A percentile compares a stretch with the other conserved stretches of the same genome.
These are phyloP conservation scores for Hansenula sp. DNA, from an alignment of 1,139 yeast species.

Conservation along the genomic window DNA sequence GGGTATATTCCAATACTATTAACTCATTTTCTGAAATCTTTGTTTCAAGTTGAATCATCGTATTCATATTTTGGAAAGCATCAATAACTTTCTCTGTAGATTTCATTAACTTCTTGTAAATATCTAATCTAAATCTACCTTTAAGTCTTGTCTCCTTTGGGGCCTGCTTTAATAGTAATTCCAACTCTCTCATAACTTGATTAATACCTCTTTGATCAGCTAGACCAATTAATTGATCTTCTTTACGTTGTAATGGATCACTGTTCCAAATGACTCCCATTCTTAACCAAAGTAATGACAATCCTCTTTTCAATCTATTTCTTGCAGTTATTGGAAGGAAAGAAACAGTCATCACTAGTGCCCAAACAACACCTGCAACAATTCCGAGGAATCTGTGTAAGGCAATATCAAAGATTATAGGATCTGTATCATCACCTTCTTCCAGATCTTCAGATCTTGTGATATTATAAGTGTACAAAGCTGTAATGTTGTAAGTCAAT, in stretches of 20 bases:
- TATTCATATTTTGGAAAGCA: constrained; percentile 67
- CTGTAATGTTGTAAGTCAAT: constrained; percentile 74
- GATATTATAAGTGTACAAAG: constrained; percentile 70
- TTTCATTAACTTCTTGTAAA: constrained; percentile 46
- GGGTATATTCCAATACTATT: constrained; percentile 51
- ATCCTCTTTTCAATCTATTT: constrained; percentile 55
- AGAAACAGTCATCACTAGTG: constrained; percentile 55
- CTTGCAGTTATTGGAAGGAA: constrained; percentile 78
- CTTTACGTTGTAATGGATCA: constrained; percentile 38
- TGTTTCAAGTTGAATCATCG: constrained; percentile 63
- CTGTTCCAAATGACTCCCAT: constrained; percentile 82
- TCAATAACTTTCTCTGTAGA: constrained; percentile 67
- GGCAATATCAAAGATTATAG: constrained; percentile 72
- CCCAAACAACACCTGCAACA: constrained; percentile 72
- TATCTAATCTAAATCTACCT: constrained; percentile 60
- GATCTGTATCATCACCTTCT: constrained; percentile 62
- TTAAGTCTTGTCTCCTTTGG: constrained; percentile 72
- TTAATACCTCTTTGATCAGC: constrained; percentile 52
- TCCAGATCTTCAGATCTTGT: constrained; percentile 53
- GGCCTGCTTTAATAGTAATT: constrained; percentile 60
- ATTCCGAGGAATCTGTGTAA: constrained; percentile 75
- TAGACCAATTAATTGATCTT: constrained; percentile 42
- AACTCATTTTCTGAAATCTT: constrained; percentile 48
- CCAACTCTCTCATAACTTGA: constrained; percentile 57
- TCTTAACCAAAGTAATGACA: constrained; percentile 69